A percentile compares a stretch with the other conserved stretches of the same genome.
phyloP scores from a whole-genome alignment of 495 filamentous ascomycete genomes.

The Zalerion maritima region DNA sequence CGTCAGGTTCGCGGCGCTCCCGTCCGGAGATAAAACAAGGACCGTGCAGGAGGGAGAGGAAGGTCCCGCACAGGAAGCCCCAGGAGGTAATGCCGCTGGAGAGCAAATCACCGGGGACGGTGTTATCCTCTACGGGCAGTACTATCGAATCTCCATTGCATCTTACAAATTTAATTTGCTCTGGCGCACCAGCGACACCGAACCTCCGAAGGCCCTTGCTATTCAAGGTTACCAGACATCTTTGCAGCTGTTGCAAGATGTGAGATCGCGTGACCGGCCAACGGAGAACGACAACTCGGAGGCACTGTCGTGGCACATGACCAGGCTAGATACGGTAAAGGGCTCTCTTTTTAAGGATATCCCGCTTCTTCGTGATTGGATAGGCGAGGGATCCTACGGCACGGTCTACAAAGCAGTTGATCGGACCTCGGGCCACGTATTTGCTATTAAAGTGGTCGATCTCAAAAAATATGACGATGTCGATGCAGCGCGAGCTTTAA shows the following conservation, averaged over 20 bases:
- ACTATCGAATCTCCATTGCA: background rate
- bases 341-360: conserved; percentile 9
- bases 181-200: too few relatives aligned
- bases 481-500: conserved; percentile 16
- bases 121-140: background rate
- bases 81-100: too few relatives aligned
- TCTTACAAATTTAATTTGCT: conserved; percentile 1
- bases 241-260: background rate
- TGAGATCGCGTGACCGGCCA: background rate
- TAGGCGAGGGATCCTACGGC: conserved; percentile 16
- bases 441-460: conserved; percentile 22
- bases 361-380: conserved; percentile 14
- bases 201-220: too few relatives aligned
- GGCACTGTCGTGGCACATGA: conserved; percentile 18
- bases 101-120: background rate
- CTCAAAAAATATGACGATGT: conserved; percentile 7
- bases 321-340: conserved; percentile 8
- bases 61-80: too few relatives aligned
- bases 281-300: background rate
- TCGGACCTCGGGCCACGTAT: conserved; percentile 9
- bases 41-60: background rate
- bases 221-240: too few relatives aligned
- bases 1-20: too few relatives aligned
- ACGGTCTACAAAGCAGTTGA: conserved; percentile 16
- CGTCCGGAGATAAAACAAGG: too few relatives aligned